Evolutionary conservation across 352 stramenopile genomes (phyloP), one percentile per base, ranked within the genome.

Genomic region (Phytopythium litorale): DNA sequence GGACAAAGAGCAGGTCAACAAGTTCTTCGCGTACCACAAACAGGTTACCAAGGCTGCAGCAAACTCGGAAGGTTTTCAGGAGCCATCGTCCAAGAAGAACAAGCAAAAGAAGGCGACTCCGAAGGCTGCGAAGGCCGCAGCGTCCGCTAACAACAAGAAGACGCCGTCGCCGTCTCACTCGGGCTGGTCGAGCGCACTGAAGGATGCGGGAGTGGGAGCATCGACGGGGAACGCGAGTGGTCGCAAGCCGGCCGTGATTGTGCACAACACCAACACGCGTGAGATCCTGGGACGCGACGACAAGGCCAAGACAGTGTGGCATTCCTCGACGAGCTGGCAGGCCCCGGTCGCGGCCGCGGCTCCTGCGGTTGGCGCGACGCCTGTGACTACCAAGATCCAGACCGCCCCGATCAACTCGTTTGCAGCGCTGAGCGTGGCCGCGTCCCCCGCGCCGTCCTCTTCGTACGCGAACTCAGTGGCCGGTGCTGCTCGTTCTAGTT

Each of bases 141-240:
- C 70, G 1, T 51, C 62, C 0, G 56, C 57, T 2, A 70, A 62
- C 32, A 55, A 67, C 28, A 62, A 58, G n/a, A 81, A 88, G 61
- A 72, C 67, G 13, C 67, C 66, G 6, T 61, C 74, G 42, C 67
- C 66, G 23, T 66, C 76, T 9, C 67, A 76, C 23, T 77, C 81
- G 35, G 86, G 83, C 19, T 94, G 86, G 86, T 73, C 75, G 1
- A 92, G 87, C 38, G 86, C 81, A 15, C 60, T 94, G 38, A 79
- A 84, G 30, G 78, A 92, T 52, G 91, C 76, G n/a, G 81, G 81
- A 13, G 61, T 87, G 8, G 67, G 70, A 6, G 42, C 69, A 0
- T 51, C 56, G 45, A 8, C 45, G 6, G 64, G 49, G 7, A 56
- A 59, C n/a, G 57, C 57, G n/a, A 73, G 59, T 5, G 62, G 68